Conservation (phyloP, 2,329 filamentous ascomycete species). For the Hirsutella minnesotensis region DNA sequence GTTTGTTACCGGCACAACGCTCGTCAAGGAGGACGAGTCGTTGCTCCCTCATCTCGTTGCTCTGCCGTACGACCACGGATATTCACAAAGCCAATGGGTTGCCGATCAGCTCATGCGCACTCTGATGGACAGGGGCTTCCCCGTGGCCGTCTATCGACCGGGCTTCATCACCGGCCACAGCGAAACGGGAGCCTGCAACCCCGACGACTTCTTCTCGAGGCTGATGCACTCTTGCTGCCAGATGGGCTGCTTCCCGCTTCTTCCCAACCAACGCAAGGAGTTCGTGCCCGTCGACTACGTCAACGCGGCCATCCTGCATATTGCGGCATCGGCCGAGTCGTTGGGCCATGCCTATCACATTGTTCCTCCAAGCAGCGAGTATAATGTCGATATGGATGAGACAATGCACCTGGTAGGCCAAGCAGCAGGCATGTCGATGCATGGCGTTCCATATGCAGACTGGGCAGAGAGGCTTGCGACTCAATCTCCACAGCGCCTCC, state of each 20-base stretch:
- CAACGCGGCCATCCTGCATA: background rate
- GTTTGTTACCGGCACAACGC: background rate
- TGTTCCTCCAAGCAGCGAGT: background rate
- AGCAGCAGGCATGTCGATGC: background rate
- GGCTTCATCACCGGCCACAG: constrained; percentile 1
- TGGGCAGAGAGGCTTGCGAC: background rate
- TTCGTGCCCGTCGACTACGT: constrained; percentile 1
- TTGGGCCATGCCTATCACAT: background rate
- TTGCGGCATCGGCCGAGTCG: background rate
- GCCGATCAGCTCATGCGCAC: background rate
- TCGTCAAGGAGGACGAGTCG: background rate
- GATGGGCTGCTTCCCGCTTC: background rate
- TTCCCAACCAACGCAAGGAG: constrained; percentile 1
- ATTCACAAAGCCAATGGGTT: constrained; percentile 1
- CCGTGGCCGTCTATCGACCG: background rate
- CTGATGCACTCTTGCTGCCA: background rate
- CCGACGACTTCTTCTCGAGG: background rate
- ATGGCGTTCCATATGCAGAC: background rate
- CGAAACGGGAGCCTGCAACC: background rate
- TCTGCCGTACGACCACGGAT: background rate
- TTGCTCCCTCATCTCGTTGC: background rate
- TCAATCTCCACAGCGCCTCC: background rate
- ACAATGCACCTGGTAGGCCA: background rate
- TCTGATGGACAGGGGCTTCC: background rate
- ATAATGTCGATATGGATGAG: background rate